Evolutionary conservation across 257 asterid genomes (phyloP), one percentile per base, ranked within the genome.

Genomic region (Jasminum sambac): DNA sequence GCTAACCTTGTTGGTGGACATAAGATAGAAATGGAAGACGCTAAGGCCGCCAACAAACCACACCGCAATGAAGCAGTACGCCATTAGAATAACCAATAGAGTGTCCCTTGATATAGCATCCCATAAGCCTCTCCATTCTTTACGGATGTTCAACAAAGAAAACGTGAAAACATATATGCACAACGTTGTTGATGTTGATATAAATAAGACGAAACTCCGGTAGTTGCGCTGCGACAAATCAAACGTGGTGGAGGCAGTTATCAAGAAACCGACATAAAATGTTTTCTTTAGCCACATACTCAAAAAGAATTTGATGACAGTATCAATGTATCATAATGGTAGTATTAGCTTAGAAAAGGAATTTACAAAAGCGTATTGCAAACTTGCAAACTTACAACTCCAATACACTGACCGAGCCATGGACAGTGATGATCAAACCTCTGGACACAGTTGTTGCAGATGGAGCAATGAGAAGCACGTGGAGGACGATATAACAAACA

Each of bases 361-460:
- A 67, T 59, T 42, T 19, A 59, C 38, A 9, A 11, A 37, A 43
- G 26, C 16, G 66, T 30, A 8, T 42, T 21, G 57, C 26, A 19
- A 52, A 19, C 60, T 38, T 19, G 6, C 10, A 10, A 13, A 77
- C 91, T 87, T 84, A 94, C 97, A 38, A 79, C 80, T 62, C 97
- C 97, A 6, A 94, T 91, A 68, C 99, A 91, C 84, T 94, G 99
- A 61, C 96, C 97, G 52, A 91, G 92, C 97, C 96, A 94, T 1
- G 99, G 97, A 71, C 99, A 94, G 81, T 91, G 99, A 76, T 94
- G 99, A 89, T 94, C 99, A 24, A 94, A 89, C 76, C 95, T 86
- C 88, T 91, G 87, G 76, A 94, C 96, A 25, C 99, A 94, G 75
- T 89, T 93, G 80, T 93, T 93, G 94, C 97, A 93, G 61, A 90